Base-by-base conservation (phyloP, 306 rosid species). In the Gleditsia sinensis region DNA sequence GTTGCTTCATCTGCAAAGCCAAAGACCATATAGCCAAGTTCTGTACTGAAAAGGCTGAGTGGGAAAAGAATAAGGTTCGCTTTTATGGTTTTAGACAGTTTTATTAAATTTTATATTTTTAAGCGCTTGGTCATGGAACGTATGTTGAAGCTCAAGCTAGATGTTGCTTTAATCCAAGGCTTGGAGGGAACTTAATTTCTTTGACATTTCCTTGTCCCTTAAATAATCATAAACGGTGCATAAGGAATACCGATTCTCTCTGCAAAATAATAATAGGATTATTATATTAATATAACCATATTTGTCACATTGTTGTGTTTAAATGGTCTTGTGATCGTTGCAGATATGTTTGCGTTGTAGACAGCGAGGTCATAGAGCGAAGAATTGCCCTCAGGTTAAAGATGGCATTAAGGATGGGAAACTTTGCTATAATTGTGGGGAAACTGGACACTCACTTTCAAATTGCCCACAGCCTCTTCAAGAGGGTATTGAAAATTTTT, bases 281-380 rank as follows among this genome's bases (percentile, higher is more conserved):
- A 10, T 27, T 39, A 27, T 8, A 7, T 54, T 28, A 43, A 14
- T 62, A 2, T 43, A 19, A 40, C 5, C 11, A 1, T 40, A 32
- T 54, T 36, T 14, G 53, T 34, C 0, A 24, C 36, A n/a, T 17
- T 69, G 61, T 21, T 24, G 33, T 48, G 39, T 61, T 70, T 56
- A 7, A 49, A 27, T 66, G 27, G 48, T 59, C 3, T 4, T 75
- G 9, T 67, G 79, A 23, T 58, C 3, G 20, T 73, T 81, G 75
- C 71, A 93, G 99, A 91, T 90, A 78, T 92, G 99, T 79, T 83
- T 94, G 65, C 91, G 91, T 50, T 94, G 99, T 82, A 75, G 99
- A 20, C 71, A 79, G 25, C 91, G 97, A 0, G 99, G 99, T 55
- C 99, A 94, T 62, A 82, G 96, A 75, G 83, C 92, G 3, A 88